Conservation (phyloP, 345 rosid genomes). For the Corymbia maculata region DNA sequence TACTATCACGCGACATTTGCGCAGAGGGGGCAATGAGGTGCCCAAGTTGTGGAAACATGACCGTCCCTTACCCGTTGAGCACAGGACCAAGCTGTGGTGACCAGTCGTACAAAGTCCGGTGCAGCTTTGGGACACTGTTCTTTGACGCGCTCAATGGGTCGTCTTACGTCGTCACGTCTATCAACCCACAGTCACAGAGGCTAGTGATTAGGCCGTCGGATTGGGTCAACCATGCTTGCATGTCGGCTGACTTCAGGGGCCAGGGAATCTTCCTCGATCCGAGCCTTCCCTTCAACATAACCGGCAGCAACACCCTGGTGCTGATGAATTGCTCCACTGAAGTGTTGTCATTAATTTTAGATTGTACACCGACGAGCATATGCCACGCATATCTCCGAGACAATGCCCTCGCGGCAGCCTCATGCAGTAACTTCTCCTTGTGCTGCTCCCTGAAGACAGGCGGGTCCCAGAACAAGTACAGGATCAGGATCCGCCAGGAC, state of each 20-base stretch:
- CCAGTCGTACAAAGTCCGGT: slow-evolving; percentile 12
- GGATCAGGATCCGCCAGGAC: slow-evolving; percentile 15
- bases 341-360: slow-evolving; percentile 14
- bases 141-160: slow-evolving; percentile 13
- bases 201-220: slow-evolving; percentile 25
- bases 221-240: slow-evolving; percentile 14
- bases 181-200: slow-evolving; percentile 27
- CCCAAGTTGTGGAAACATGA: slow-evolving; percentile 11
- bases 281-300: slow-evolving; percentile 38
- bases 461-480: slow-evolving; percentile 21
- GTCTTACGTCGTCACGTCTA: slow-evolving; percentile 33
- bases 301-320: slow-evolving; percentile 37
- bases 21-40: neutral
- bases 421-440: slow-evolving; percentile 19
- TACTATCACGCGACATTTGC: neutral
- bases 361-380: slow-evolving; percentile 32
- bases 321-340: slow-evolving; percentile 32
- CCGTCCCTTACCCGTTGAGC: slow-evolving; percentile 22
- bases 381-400: slow-evolving; percentile 38
- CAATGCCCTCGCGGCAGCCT: slow-evolving; percentile 10
- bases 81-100: slow-evolving; percentile 14
- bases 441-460: slow-evolving; percentile 38
- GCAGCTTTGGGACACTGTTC: neutral
- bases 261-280: slow-evolving; percentile 32
- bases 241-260: slow-evolving; percentile 22